Evolutionary conservation across 371 early-diverging fungal species (phyloP).

Genomic region (Batkoa obscura): DNA sequence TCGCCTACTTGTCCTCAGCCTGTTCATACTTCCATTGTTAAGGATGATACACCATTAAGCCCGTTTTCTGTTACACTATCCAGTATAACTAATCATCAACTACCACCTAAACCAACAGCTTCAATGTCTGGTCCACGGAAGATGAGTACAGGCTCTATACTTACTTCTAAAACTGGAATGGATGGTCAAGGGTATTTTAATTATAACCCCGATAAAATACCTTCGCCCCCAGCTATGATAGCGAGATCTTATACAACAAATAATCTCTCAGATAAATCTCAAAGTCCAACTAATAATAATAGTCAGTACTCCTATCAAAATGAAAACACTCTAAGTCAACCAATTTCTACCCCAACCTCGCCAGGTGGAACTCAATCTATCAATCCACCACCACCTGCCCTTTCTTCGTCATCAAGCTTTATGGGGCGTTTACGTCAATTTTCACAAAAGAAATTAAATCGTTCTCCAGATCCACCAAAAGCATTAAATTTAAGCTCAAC

Average conservation of each 20-base stretch:
- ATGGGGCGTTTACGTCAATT: conserved; percentile 4
- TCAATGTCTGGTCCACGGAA: neutral
- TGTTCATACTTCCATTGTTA: neutral
- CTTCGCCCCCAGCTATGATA: neutral
- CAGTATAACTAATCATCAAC: no score
- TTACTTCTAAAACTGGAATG: no score
- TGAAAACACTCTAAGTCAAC: neutral
- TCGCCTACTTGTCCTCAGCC: neutral
- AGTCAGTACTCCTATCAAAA: no score
- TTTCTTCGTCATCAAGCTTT: conserved; percentile 1
- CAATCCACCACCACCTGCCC: neutral
- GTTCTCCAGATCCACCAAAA: neutral
- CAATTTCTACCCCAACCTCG: neutral
- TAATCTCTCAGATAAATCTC: no score
- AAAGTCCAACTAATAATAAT: no score
- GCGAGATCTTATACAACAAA: neutral
- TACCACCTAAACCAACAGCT: neutral
- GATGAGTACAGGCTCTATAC: no score
- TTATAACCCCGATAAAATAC: neutral
- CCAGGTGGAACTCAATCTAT: neutral
- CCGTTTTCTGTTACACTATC: neutral
- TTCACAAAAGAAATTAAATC: neutral
- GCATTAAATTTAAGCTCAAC: neutral
- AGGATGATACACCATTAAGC: neutral
- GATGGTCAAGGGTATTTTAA: neutral